Conservation (phyloP, 768 basidiomycete genomes). For the Sporobolomyces pararoseus region DNA sequence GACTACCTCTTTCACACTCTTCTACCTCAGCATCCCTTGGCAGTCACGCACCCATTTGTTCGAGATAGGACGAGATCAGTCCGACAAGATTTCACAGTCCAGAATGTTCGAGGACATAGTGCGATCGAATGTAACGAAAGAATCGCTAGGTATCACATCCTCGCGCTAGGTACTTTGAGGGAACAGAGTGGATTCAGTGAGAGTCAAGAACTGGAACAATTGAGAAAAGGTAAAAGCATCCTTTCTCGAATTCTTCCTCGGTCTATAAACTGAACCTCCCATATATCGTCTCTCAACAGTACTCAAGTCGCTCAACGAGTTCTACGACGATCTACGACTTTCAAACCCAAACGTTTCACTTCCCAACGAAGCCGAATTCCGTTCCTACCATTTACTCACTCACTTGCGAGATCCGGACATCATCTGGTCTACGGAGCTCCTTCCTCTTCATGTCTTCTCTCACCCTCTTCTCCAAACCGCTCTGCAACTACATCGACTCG, state of each 20-base stretch:
- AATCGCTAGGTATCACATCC: slow-evolving; percentile 87
- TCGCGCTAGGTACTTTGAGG: slow-evolving; percentile 62
- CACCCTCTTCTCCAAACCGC: slow-evolving; percentile 78
- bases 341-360: slow-evolving; percentile 57
- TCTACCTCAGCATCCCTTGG: slow-evolving; percentile 61
- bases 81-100: slow-evolving; percentile 90
- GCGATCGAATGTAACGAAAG: slow-evolving; percentile 90
- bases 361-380: slow-evolving; percentile 88
- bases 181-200: slow-evolving; percentile 62
- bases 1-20: slow-evolving; percentile 89
- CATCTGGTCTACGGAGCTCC: slow-evolving; percentile 46
- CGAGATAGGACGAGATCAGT: slow-evolving; percentile 87
- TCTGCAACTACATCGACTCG: slow-evolving; percentile 71
- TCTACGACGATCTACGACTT: slow-evolving; percentile 72
- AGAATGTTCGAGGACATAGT: slow-evolving; percentile 67
- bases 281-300: slow-evolving; percentile 56
- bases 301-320: slow-evolving; percentile 84
- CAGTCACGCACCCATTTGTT: slow-evolving; percentile 72
- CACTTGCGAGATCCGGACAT: slow-evolving; percentile 70
- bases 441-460: slow-evolving; percentile 59
- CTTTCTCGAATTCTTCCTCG: slow-evolving; percentile 8
- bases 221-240: slow-evolving; percentile 70
- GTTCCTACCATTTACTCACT: slow-evolving; percentile 86
- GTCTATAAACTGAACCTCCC: too few relatives aligned
- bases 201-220: slow-evolving; percentile 75